Evolutionary conservation across 2,329 filamentous ascomycete genomes (phyloP).

Genomic region (Xylaria digitata): DNA sequence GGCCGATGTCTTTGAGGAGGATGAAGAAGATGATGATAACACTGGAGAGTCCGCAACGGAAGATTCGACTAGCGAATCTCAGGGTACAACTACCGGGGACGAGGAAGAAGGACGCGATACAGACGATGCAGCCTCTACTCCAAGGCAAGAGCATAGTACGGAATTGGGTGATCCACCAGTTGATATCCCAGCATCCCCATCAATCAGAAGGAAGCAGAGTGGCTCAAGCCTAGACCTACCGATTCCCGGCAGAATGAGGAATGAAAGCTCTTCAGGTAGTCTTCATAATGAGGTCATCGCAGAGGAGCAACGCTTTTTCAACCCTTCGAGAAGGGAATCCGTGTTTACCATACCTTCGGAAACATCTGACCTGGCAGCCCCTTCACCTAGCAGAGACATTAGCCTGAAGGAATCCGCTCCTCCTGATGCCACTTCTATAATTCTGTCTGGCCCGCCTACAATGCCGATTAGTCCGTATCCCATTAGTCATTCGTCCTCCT

Average conservation of each 20-base stretch:
- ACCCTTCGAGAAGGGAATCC: conserved; percentile 56
- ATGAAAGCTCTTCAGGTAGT: conserved; percentile 62
- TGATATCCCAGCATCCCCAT: conserved; percentile 28
- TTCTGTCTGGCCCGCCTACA: conserved; percentile 57
- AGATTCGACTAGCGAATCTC: conserved; percentile 45
- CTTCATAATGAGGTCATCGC: conserved; percentile 64
- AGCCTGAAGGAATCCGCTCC: conserved; percentile 60
- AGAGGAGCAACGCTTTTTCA: conserved; percentile 57
- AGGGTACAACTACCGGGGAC: conserved; percentile 42
- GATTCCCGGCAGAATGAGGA: conserved; percentile 56
- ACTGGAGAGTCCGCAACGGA: conserved; percentile 45
- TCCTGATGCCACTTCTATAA: conserved; percentile 62
- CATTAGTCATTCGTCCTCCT: conserved; percentile 71
- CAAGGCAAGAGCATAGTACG: conserved; percentile 48
- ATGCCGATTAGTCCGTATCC: conserved; percentile 73
- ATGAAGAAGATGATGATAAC: conserved; percentile 71
- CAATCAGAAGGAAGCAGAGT: conserved; percentile 59
- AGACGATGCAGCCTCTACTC: conserved; percentile 47
- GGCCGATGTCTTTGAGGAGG: conserved; percentile 89
- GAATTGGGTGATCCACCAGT: conserved; percentile 35
- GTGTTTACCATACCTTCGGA: conserved; percentile 50
- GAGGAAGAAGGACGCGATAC: conserved; percentile 40
- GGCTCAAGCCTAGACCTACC: conserved; percentile 57
- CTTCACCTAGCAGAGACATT: conserved; percentile 58
- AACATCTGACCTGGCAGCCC: conserved; percentile 55